Base-by-base conservation (phyloP, 1,139 yeast genomes). In the Eremothecium sinecaudum region DNA sequence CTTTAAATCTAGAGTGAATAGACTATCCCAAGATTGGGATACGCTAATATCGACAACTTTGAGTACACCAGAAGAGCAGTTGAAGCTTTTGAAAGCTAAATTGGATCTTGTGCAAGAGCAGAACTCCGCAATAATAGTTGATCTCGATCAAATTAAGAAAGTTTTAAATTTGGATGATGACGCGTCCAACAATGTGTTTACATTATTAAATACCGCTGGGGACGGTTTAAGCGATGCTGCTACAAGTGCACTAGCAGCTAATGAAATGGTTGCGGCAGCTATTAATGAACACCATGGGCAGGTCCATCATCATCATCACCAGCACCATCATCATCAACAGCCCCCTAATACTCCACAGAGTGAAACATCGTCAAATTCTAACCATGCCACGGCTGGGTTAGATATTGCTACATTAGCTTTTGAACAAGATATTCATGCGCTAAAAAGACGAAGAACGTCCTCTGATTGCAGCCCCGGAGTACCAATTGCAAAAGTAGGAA, bases 101-200 rank as follows among this genome's bases (percentile, higher is more conserved):
- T 23, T 46, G 24, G 43, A 43, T 27, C 24, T 37, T 15, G 39
- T 46, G 10, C 50, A 46, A 27, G 44, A 41, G 18, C 50, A 44
- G 25, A 44, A 46, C 32, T 40, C 46, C 8, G 41, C 41, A 5
- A 45, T 46, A n/a, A 40, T 46, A 17, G 38, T 46, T n/a, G 48
- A 46, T 21, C 24, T 46, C 19, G 36, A 41, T 12, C 40, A 37
- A 14, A 39, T 46, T 21, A 45, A 45, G 32, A 41, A 37, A 24
- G 37, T 36, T 15, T 36, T 36, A 16, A 36, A 30, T 24, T 21
- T 36, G 23, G 36, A 33, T 12, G 36, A 33, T 16, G 36, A 33
- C 14, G 26, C 36, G 4, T 34, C 41, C 6, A 40, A 39, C 26
- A 41, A 41, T 22, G 35, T 39, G 4, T 42, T 41, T 25, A 35